Base-by-base conservation (phyloP, 192 early-diverging fungal species). In the Podila verticillata region DNA sequence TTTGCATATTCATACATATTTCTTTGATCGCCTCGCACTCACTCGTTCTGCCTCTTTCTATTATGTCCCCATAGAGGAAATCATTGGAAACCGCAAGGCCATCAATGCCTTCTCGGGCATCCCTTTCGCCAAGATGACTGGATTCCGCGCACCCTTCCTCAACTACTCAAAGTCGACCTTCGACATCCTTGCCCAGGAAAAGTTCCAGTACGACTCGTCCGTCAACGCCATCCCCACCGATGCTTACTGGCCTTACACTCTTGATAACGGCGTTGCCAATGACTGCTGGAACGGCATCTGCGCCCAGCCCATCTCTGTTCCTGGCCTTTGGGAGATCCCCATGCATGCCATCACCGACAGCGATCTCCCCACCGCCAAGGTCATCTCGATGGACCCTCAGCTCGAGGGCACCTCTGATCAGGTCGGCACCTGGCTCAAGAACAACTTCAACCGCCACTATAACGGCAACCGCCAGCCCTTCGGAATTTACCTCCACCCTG, bases 321-420 rank as follows among this genome's bases (percentile, higher is more conserved):
- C 87, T 20, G 90, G 90, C n/a, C 71, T 91, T 28, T 91, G 88
- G 87, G 89, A 91, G 77, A 74, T 91, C 24, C 89, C 90, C 17
- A 90, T 91, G 87, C 73, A 84, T 57, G 67, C 82, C n/a, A 69
- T 89, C 44, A 66, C 83, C 10, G 84, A 86, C 64, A 81, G 84
- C 29, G 34, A 48, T 8, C 36, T 28, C 4, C 22, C 30, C 51
- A 67, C 34, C 24, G 68, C 71, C 34, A 74, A 65, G 26, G 73
- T 71, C 81, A 82, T 54, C 65, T 84, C 29, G 44, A 86, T 85
- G 78, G 84, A 86, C 61, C 83, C 87, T 30, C 84, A 88, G 36
- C 78, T 89, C 44, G 75, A 78, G 22, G 86, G 83, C 26, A 63
- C 83, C 28, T 44, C 83, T 7, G 73, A 73, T 8, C 59, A 73